Evolutionary conservation across 2,329 filamentous ascomycete species (phyloP), one percentile per base, ranked within the genome.

Genomic region (Cladophialophora psammophila): DNA sequence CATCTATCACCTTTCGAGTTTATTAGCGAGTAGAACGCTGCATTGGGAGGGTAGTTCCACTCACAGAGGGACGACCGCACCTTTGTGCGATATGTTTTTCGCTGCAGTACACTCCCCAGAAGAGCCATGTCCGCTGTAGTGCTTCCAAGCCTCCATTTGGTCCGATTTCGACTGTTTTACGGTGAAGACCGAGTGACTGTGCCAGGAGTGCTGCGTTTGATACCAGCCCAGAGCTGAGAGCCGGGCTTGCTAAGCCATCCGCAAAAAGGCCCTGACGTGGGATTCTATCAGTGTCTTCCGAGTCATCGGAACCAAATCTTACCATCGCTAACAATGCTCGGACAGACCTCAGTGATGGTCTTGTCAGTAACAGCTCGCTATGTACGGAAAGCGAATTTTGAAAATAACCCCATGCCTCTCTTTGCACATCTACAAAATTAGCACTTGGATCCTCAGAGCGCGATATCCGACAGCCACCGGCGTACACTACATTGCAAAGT

Each of bases 31-130:
- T 26, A 26, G 26, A 26, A 26, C 26, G 26, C 2, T 26, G 26
- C 26, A 26, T 26, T 26, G 26, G 26, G 26, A 26, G 26, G 26
- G 3, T 36, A 31, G 36, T 36, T 4, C n/a, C 3, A 58, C 59
- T n/a, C 40, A 66, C 64, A 12, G 64, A 66, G 18, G 64, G 64
- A 5, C 40, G 64, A 3, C 59, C 50, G 31, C 40, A 38, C 5
- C 64, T 59, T 15, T 45, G 40, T 13, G 59, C 50, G 31, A 58
- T 48, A 18, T 58, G 45, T 42, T 66, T 66, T n/a, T 66, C 64
- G 18, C 7, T 18, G 34, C 42, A 66, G 38, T 63, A 66, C 8
- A 66, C 20, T 5, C 50, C 58, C 64, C 64, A 66, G 18, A 62
- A 66, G n/a, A 66, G 52, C 58, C 64, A 66, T 5, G 7, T 57